Evolutionary conservation across 768 basidiomycete species (phyloP).

Genomic region (Collybia sordida): DNA sequence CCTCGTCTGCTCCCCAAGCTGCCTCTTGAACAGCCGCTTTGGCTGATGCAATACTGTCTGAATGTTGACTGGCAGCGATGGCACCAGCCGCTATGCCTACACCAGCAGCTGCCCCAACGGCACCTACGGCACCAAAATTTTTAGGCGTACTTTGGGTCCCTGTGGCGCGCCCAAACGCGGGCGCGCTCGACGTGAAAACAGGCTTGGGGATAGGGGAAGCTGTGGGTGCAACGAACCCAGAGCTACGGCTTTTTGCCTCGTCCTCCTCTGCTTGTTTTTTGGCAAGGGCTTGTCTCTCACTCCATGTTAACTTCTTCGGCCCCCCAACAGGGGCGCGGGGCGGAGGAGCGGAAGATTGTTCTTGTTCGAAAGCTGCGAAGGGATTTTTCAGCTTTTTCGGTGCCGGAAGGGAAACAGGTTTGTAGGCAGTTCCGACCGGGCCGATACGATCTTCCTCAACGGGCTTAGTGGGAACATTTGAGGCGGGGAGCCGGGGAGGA

Average conservation of each 20-base stretch:
- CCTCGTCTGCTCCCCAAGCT: constrained; percentile 28
- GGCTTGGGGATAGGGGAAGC: constrained; percentile 31
- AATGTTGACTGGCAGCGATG: constrained; percentile 24
- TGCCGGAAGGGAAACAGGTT: constrained; percentile 78
- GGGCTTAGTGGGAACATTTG: constrained; percentile 62
- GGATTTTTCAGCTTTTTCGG: constrained; percentile 90
- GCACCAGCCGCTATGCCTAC: constrained; percentile 36
- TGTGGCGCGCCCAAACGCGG: constrained; percentile 45
- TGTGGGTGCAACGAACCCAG: constrained; percentile 42
- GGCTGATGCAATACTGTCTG: constrained; percentile 17
- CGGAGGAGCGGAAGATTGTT: constrained; percentile 33
- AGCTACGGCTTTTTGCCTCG: constrained; percentile 58
- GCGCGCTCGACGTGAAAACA: constrained; percentile 44
- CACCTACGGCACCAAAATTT: constrained; percentile 42
- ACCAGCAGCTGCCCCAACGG: constrained; percentile 27
- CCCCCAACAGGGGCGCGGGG: constrained; percentile 31
- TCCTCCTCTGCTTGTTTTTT: constrained; percentile 87
- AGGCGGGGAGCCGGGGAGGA: constrained; percentile 35
- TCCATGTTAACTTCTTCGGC: constrained; percentile 88
- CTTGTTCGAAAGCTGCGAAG: constrained; percentile 62
- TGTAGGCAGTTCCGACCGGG: constrained; percentile 85
- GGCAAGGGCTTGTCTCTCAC: constrained; percentile 86
- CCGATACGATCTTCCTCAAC: constrained; percentile 80
- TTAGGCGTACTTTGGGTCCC: constrained; percentile 33
- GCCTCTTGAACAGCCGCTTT: constrained; percentile 29